Base-by-base conservation (phyloP, 2,329 filamentous ascomycete species). In the Westerdykella sp. region DNA sequence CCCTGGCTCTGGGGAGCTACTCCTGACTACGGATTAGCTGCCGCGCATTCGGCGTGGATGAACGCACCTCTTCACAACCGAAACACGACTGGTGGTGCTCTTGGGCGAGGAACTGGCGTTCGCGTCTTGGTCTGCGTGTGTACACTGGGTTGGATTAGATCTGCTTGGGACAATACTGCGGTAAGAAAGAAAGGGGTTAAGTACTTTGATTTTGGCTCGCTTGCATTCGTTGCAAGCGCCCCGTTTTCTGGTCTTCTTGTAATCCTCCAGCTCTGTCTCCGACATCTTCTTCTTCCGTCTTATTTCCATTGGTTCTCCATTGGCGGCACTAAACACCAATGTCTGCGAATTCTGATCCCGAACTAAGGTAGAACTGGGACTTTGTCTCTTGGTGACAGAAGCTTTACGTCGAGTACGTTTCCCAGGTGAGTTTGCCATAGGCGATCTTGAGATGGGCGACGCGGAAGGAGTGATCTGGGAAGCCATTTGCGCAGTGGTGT, bases 231-330 rank as follows among this genome's bases (percentile, higher is more conserved):
- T 36, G 41, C 60, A 63, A 32, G 60, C 60, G 13, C 59, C 59
- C n/a, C 51, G 34, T 34, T 51, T 55, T 35, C 60, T 51, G 2
- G 51, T 62, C 14, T 52, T 43, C 35, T 55, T 61, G 43, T 63
- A 63, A 1, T 47, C 51, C 1, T 30, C 37, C 13, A 49, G 51
- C 39, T 63, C 60, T 34, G 55, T 42, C 1, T 40, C 11, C 1
- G 56, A 60, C 59, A 63, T 63, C 36, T 50, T 57, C 23, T 55
- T 49, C 31, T 57, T 61, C 4, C 48, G 59, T 35, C 53, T 62
- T 3, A 48, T 53, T 21, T 53, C 49, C 47, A 50, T 35, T 5
- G 48, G 34, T 23, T 42, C 46, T 1, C 56, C 55, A 44, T 63
- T 49, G 7, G 41, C 36, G 10, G 50, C 44, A 41, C 46, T 60